Evolutionary conservation across 2,329 filamentous ascomycete genomes (phyloP).

Genomic region (Aspergillus sp.): DNA sequence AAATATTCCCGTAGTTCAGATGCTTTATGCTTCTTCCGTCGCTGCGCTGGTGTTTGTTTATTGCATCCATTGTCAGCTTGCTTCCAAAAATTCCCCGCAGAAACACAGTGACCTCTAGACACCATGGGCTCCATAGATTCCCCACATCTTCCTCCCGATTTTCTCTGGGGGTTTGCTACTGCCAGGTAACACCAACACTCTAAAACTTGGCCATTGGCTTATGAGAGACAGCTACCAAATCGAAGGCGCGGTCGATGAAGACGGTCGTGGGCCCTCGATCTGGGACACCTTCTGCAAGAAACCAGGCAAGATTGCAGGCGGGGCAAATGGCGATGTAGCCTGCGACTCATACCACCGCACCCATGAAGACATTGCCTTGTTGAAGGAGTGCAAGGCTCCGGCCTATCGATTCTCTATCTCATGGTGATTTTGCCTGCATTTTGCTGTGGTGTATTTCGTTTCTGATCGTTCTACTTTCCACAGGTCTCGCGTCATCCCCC

Average conservation of each 20-base stretch:
- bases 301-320: slow-evolving; percentile 79
- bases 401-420: slow-evolving; percentile 83
- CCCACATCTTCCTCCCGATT: slow-evolving; percentile 61
- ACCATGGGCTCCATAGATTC: slow-evolving; percentile 29
- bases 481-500: slow-evolving; percentile 73
- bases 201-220: neutral
- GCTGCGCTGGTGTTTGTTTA: neutral
- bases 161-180: slow-evolving; percentile 78
- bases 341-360: slow-evolving; percentile 87
- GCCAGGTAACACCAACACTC: slow-evolving; percentile 55
- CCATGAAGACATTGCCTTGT: slow-evolving; percentile 71
- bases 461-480: neutral
- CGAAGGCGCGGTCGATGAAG: slow-evolving; percentile 71
- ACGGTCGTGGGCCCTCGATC: slow-evolving; percentile 78
- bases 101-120: neutral
- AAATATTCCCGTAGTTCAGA: slow-evolving; percentile 12
- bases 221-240: slow-evolving; percentile 72
- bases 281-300: slow-evolving; percentile 87
- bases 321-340: slow-evolving; percentile 70
- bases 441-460: neutral
- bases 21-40: neutral
- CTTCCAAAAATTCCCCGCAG: neutral
- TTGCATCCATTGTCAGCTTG: neutral
- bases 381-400: slow-evolving; percentile 71
- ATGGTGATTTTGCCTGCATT: slow-evolving; percentile 46